Percentiles rank a stretch among this genome's conserved stretches.
phyloP scores from a whole-genome alignment of 1,284 basidiomycete species.

The Ustilago loliicola region DNA sequence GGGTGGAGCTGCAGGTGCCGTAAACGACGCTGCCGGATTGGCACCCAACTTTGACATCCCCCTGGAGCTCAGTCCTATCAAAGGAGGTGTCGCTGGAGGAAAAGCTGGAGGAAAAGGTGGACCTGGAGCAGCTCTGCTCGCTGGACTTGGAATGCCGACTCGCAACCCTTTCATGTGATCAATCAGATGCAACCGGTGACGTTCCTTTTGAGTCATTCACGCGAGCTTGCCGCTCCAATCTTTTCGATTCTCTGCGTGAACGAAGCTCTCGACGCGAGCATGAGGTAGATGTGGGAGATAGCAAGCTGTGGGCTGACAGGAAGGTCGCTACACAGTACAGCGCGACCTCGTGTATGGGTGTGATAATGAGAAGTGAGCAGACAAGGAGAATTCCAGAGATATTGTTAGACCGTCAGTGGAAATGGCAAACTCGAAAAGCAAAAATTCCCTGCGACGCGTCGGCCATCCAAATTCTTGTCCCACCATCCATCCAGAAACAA shows the following conservation, averaged over 20 bases:
- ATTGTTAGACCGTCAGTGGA: no score
- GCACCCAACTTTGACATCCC: constrained; percentile 54
- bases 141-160: constrained; percentile 32
- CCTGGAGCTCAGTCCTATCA: constrained; percentile 44
- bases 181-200: neutral
- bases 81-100: constrained; percentile 12
- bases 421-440: no score
- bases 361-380: no score
- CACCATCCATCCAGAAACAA: neutral
- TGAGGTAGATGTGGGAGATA: no score
- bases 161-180: constrained; percentile 31
- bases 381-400: no score
- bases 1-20: constrained; percentile 16
- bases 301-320: neutral
- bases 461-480: neutral
- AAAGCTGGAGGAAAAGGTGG: constrained; percentile 1
- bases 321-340: no score
- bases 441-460: neutral
- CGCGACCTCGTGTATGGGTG: no score
- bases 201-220: neutral
- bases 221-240: neutral
- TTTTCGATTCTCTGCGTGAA: no score
- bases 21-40: constrained; percentile 26
- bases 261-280: no score
- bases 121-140: constrained; percentile 17